A percentile compares a stretch with the other conserved stretches of the same genome.
These are phyloP conservation scores for Furcasterigmium furcatum DNA, from an alignment of 2,329 filamentous ascomycete genomes.

Conservation along the genomic window DNA sequence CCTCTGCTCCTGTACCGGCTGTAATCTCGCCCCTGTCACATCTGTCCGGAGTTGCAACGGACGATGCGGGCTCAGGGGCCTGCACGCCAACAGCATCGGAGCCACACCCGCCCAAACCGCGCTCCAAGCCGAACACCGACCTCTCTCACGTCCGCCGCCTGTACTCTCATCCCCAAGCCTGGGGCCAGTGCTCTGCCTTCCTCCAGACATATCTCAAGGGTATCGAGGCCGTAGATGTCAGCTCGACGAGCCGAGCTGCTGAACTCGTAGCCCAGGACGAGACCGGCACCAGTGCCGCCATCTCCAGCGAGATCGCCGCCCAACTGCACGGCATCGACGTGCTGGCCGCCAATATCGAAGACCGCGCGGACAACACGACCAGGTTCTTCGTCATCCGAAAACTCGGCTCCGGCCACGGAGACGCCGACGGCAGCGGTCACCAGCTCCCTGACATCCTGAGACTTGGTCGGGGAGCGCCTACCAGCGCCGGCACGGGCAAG, in stretches of 20 bases:
- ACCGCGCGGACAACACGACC: slow-evolving; percentile 73
- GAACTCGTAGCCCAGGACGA: slow-evolving; percentile 65
- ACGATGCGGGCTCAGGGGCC: slow-evolving; percentile 33
- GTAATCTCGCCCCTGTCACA: too few relatives aligned
- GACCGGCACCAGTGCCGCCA: slow-evolving; percentile 66
- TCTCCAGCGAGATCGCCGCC: slow-evolving; percentile 74
- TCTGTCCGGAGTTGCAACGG: not conserved
- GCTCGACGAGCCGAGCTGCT: slow-evolving; percentile 81
- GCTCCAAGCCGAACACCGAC: slow-evolving; percentile 42
- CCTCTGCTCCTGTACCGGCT: slow-evolving; percentile 4
- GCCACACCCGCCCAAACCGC: slow-evolving; percentile 40
- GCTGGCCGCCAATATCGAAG: slow-evolving; percentile 68
- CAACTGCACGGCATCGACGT: slow-evolving; percentile 64
- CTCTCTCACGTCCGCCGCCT: slow-evolving; percentile 67
- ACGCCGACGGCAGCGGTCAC: not conserved
- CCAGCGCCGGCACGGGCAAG: slow-evolving; percentile 6
- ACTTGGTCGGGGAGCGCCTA: not conserved
- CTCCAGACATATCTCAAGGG: slow-evolving; percentile 66
- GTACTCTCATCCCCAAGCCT: slow-evolving; percentile 94
- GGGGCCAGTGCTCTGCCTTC: slow-evolving; percentile 83
- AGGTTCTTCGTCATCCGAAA: slow-evolving; percentile 67
- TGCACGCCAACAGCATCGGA: slow-evolving; percentile 46
- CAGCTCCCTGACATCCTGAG: not conserved
- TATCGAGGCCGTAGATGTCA: slow-evolving; percentile 78
- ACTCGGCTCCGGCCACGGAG: slow-evolving; percentile 17